These are phyloP conservation scores for Eragrostis nindensis DNA, from an alignment of 176 grass and related monocot genomes.

Conservation along the genomic window DNA sequence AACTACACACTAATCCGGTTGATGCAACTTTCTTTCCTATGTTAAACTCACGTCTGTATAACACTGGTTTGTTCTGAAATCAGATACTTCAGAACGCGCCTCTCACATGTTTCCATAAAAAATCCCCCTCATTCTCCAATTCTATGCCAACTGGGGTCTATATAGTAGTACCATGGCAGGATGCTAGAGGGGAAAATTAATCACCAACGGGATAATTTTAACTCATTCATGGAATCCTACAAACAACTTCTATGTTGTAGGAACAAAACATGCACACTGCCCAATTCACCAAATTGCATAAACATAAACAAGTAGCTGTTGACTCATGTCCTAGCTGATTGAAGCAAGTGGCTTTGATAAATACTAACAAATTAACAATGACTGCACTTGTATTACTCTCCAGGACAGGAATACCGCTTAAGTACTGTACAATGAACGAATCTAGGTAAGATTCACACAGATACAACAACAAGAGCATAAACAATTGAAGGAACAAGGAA, in stretches of 20 bases:
- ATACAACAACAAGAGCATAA: conserved; percentile 36
- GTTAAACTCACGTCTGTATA: not conserved
- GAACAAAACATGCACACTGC: not conserved
- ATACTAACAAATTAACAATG: conserved; percentile 33
- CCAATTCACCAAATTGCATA: conserved; percentile 35
- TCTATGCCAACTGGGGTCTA: not conserved
- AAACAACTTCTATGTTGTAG: not conserved
- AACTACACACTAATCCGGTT: not conserved
- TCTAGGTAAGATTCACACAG: conserved; percentile 31
- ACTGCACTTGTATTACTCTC: conserved; percentile 18
- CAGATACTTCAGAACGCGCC: not conserved
- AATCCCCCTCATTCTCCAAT: not conserved
- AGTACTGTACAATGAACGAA: conserved; percentile 34
- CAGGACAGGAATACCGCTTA: conserved; percentile 9
- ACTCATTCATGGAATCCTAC: not conserved
- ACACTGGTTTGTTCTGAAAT: not conserved
- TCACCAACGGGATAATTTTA: too few relatives aligned
- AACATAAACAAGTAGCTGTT: conserved; percentile 12
- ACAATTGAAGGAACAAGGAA: conserved; percentile 29
- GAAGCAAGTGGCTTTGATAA: conserved; percentile 15
- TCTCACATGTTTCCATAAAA: not conserved
- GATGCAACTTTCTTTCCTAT: not conserved
- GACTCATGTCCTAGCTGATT: conserved; percentile 29
- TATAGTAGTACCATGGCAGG: not conserved
- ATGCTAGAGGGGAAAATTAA: not conserved